Evolutionary conservation across 2,329 filamentous ascomycete species (phyloP).

Genomic region (Davidsoniella virescens): DNA sequence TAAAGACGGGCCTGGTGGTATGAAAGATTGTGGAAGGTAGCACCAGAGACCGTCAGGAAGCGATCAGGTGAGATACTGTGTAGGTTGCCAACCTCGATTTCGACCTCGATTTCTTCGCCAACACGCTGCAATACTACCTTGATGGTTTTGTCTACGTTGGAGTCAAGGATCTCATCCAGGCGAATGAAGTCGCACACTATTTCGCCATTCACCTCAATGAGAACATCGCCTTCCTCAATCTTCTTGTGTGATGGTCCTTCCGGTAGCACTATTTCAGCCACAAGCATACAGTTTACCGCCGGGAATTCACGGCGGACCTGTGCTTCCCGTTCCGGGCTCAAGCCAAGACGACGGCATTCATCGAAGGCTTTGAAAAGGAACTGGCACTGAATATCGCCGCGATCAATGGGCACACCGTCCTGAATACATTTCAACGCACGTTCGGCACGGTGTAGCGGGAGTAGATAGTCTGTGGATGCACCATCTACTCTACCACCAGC

Average conservation of each 20-base stretch:
- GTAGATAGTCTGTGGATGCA: conserved; percentile 92
- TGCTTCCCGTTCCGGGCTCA: conserved; percentile 74
- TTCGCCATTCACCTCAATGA: conserved; percentile 86
- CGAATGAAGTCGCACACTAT: conserved; percentile 85
- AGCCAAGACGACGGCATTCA: conserved; percentile 77
- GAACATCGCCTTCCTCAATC: conserved; percentile 83
- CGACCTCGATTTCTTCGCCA: conserved; percentile 71
- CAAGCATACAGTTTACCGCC: conserved; percentile 89
- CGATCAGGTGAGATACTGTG: conserved; percentile 91
- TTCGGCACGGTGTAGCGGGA: conserved; percentile 79
- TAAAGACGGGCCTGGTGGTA: conserved; percentile 97
- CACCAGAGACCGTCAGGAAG: conserved; percentile 86
- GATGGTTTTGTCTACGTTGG: conserved; percentile 64
- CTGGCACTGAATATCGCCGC: conserved; percentile 95
- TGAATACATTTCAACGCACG: conserved; percentile 78
- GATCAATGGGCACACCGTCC: conserved; percentile 55
- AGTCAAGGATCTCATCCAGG: conserved; percentile 81
- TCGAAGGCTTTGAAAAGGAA: conserved; percentile 96
- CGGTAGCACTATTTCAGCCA: conserved; percentile 86
- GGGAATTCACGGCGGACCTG: conserved; percentile 71
- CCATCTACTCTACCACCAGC: conserved; percentile 88
- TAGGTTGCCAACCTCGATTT: conserved; percentile 72
- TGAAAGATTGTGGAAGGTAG: conserved; percentile 87
- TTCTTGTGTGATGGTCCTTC: conserved; percentile 75
- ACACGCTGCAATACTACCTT: conserved; percentile 74